Conservation (phyloP, 1,284 basidiomycete genomes). For the Microbotryomycetes sp. region DNA sequence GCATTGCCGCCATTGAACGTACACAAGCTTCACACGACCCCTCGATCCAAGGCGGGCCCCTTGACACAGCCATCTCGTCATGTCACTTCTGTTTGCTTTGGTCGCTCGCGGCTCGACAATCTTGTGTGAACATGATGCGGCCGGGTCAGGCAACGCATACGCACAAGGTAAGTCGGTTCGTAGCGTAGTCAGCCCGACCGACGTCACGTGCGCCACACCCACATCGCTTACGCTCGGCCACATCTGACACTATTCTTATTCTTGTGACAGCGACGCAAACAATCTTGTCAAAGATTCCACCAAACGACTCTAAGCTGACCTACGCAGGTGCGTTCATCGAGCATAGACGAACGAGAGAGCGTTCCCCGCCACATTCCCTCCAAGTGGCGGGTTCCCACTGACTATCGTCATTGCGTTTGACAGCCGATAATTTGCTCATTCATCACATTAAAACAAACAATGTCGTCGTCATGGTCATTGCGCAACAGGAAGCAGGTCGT, state of each 20-base stretch:
- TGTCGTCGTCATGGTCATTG: conserved; percentile 84
- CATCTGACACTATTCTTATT: conserved; percentile 19
- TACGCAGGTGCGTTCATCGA: conserved; percentile 46
- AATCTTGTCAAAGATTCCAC: conserved; percentile 89
- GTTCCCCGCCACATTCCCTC: conserved; percentile 3
- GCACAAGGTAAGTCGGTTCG: conserved; percentile 56
- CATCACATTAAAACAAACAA: conserved; percentile 66
- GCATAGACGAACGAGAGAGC: conserved; percentile 32
- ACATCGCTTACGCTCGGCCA: background rate
- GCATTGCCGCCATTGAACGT: too few relatives aligned
- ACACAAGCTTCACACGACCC: too few relatives aligned
- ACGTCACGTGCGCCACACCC: conserved; percentile 2
- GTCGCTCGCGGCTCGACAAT: conserved; percentile 72
- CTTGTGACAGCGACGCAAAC: conserved; percentile 65
- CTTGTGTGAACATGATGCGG: conserved; percentile 72
- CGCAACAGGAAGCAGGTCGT: conserved; percentile 80
- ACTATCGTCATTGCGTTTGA: background rate
- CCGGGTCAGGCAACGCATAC: conserved; percentile 56
- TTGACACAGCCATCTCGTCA: conserved; percentile 1
- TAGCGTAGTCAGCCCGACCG: conserved; percentile 1
- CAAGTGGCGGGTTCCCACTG: too few relatives aligned
- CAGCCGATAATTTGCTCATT: conserved; percentile 84
- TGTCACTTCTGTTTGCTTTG: conserved; percentile 66
- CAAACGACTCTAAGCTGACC: conserved; percentile 86
- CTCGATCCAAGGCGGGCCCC: too few relatives aligned